Conservation (phyloP, 768 basidiomycete genomes). For the Kwoniella sp. region DNA sequence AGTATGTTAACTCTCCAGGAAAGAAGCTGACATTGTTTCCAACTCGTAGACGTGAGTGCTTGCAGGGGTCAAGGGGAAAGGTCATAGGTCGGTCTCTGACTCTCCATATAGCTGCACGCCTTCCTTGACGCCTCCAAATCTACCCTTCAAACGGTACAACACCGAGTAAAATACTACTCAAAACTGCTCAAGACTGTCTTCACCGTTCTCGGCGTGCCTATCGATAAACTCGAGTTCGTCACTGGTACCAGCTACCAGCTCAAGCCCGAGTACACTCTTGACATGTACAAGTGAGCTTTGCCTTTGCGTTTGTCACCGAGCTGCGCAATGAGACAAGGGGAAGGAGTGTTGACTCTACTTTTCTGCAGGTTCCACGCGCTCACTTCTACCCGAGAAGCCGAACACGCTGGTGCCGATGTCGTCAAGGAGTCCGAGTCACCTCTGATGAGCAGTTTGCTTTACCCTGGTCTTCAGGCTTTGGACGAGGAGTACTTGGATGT, state of each 20-base stretch:
- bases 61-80: too few species aligned
- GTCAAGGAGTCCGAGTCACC: constrained; percentile 96
- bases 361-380: constrained; percentile 68
- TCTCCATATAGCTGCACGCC: constrained; percentile 67
- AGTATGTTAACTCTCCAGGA: background rate
- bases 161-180: constrained; percentile 89
- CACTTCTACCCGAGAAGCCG: constrained; percentile 93
- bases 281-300: constrained; percentile 70
- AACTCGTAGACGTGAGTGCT: constrained; percentile 3
- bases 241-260: constrained; percentile 92
- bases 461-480: constrained; percentile 93
- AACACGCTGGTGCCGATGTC: constrained; percentile 97
- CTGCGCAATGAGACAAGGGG: too few species aligned
- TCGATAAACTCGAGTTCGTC: constrained; percentile 77
- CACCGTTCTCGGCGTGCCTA: constrained; percentile 85
- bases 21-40: constrained; percentile 1
- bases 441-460: constrained; percentile 83
- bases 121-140: constrained; percentile 98
- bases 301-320: too few species aligned
- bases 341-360: background rate
- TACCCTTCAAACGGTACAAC: constrained; percentile 81
- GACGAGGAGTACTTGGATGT: constrained; percentile 95
- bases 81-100: too few species aligned
- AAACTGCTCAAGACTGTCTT: constrained; percentile 79
- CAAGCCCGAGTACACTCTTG: constrained; percentile 84